phyloP scores from a whole-genome alignment of 2,329 filamentous ascomycete species.

The Penicillium sp. region DNA sequence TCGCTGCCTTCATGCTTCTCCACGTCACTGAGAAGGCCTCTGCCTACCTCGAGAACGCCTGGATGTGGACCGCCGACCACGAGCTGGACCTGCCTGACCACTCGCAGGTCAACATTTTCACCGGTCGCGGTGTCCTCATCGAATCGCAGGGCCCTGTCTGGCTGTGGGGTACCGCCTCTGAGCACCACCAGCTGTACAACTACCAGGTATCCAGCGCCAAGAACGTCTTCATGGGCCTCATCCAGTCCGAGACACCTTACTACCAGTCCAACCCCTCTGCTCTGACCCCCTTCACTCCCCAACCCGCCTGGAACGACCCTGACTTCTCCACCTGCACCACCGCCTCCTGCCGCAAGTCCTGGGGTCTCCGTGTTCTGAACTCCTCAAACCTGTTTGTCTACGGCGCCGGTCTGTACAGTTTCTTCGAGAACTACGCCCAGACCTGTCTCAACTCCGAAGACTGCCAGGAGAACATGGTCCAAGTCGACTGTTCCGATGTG shows the following conservation, averaged over 20 bases:
- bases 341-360: slow-evolving; percentile 63
- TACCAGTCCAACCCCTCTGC: slow-evolving; percentile 79
- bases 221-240: slow-evolving; percentile 74
- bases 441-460: slow-evolving; percentile 61
- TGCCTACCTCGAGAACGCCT: slow-evolving; percentile 80
- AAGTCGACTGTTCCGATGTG: slow-evolving; percentile 60
- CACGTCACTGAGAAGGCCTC: slow-evolving; percentile 54
- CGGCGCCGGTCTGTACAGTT: slow-evolving; percentile 71
- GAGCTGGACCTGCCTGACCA: slow-evolving; percentile 71
- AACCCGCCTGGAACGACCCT: slow-evolving; percentile 48
- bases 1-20: slow-evolving; percentile 64
- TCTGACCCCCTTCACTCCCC: slow-evolving; percentile 44
- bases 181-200: slow-evolving; percentile 63
- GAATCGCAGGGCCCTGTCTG: slow-evolving; percentile 75
- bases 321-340: slow-evolving; percentile 60
- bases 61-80: slow-evolving; percentile 89
- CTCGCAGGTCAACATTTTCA: slow-evolving; percentile 69
- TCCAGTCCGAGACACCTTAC: slow-evolving; percentile 84
- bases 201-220: slow-evolving; percentile 75
- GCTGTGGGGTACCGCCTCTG: slow-evolving; percentile 68
- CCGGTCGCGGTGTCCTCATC: slow-evolving; percentile 75
- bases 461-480: slow-evolving; percentile 75
- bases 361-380: slow-evolving; percentile 67
- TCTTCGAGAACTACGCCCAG: slow-evolving; percentile 77
- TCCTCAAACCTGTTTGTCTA: slow-evolving; percentile 64